Conservation (phyloP, 352 stramenopile species). For the Phytophthora podocarpi region DNA sequence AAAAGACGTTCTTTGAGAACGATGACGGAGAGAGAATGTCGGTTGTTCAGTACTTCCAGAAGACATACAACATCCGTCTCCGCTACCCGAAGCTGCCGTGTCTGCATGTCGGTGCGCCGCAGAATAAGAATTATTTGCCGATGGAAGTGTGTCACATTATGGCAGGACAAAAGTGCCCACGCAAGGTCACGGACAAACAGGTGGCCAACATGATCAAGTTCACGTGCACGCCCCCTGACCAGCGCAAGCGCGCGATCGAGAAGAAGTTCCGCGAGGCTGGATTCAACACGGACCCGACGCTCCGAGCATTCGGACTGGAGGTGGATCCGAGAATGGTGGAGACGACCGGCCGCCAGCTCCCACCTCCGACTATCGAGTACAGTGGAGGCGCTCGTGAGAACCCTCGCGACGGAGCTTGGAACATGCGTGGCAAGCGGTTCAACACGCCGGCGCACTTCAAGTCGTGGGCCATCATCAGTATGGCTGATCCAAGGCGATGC, state of each 20-base stretch:
- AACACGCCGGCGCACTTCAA: constrained; percentile 41
- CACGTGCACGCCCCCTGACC: constrained; percentile 57
- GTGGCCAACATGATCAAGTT: constrained; percentile 86
- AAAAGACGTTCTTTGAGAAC: constrained; percentile 67
- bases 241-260: constrained; percentile 68
- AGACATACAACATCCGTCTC: constrained; percentile 55
- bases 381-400: constrained; percentile 43
- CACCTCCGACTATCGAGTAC: constrained; percentile 59
- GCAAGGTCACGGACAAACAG: constrained; percentile 81
- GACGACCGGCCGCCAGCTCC: constrained; percentile 50
- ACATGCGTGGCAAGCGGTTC: constrained; percentile 70
- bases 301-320: constrained; percentile 61
- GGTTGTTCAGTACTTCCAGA: constrained; percentile 66
- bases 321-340: constrained; percentile 64
- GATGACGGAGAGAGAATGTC: constrained; percentile 52
- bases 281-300: constrained; percentile 56
- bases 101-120: constrained; percentile 73
- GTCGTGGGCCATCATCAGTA: constrained; percentile 61
- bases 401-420: constrained; percentile 69
- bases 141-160: constrained; percentile 85
- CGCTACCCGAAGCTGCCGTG: constrained; percentile 78
- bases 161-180: constrained; percentile 71
- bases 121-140: constrained; percentile 82
- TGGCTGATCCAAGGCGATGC: constrained; percentile 51
- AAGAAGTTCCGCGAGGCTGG: constrained; percentile 59